Base-by-base conservation (phyloP, 2,329 filamentous ascomycete species). In the Xylariales sp. region DNA sequence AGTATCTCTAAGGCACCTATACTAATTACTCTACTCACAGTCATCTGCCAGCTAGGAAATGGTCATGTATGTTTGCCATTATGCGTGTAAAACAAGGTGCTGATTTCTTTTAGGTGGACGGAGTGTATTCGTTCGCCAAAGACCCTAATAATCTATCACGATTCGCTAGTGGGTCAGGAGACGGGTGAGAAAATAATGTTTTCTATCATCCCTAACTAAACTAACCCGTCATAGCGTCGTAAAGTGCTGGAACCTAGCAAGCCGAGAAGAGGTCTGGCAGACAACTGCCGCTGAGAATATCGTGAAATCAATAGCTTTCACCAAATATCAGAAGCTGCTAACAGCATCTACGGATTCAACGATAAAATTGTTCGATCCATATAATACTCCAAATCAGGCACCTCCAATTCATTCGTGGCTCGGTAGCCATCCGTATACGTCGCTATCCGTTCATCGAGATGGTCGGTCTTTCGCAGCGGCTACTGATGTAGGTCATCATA, bases 301-400 rank as follows among this genome's bases (percentile, higher is more conserved):
- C 52, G 93, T 98, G 73, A 97, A 97, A 83, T 92, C 92, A 14
- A 85, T 97, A 78, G 91, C 90, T 74, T 99, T 95, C 92, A 97
- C 94, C 3, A 87, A 89, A 52, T 93, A 97, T 74, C 88, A 90
- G 76, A 95, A 94, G 78, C 84, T 98, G 14, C 83, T 98, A 54
- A 95, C 93, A 1, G 97, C 94, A 78, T 94, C 92, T 5, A 90
- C 89, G 68, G 96, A 99, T 80, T 89, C 90, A 73, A 91, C 93
- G 3, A 88, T 98, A 76, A 97, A 98, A 80, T 84, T 99, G 39
- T 97, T 92, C 81, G 94, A 97, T 75, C 94, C 95, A 0, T 97
- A 97, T 79, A 90, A 91, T 78, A 90, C 90, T 7, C 80, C 87
- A 23, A 85, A 86, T 67, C 88, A 90, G 59, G 83, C 90, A 14